A percentile compares a stretch with the other conserved stretches of the same genome.
phyloP scores from a whole-genome alignment of 306 rosid genomes.

The Dryas alaskensis region DNA sequence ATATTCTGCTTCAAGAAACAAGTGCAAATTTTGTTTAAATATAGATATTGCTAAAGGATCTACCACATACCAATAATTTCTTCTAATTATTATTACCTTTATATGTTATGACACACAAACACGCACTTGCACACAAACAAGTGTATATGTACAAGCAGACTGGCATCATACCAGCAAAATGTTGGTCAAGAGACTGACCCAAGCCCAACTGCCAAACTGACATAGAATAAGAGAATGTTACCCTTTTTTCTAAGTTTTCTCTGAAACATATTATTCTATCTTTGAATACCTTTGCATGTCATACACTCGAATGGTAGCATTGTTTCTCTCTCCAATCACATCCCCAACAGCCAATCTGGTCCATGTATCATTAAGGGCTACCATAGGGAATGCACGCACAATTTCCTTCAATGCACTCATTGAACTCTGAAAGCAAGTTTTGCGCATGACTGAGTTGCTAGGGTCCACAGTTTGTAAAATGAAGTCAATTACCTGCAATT shows the following conservation, averaged over 20 bases:
- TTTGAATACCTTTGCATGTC: conserved; percentile 87
- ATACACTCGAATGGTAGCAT: conserved; percentile 71
- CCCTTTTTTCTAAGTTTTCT: neutral
- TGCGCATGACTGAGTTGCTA: conserved; percentile 93
- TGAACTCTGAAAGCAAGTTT: conserved; percentile 82
- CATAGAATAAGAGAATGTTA: neutral
- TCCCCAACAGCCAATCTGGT: conserved; percentile 94
- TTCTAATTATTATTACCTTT: neutral
- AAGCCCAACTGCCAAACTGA: neutral
- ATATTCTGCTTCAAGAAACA: neutral
- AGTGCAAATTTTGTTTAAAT: neutral
- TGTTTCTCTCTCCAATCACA: conserved; percentile 69
- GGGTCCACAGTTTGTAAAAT: conserved; percentile 90
- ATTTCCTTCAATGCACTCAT: conserved; percentile 86
- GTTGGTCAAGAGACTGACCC: conserved; percentile 7
- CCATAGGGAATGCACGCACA: conserved; percentile 86
- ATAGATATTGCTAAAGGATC: neutral
- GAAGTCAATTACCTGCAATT: conserved; percentile 83
- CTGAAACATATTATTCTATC: neutral
- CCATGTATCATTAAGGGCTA: conserved; percentile 82
- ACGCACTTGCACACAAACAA: neutral
- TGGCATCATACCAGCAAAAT: neutral
- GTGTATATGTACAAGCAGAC: neutral
- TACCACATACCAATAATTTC: neutral
- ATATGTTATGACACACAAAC: neutral